These are phyloP conservation scores for Rhodotorula paludigena DNA, from an alignment of 768 basidiomycete species.

Conservation along the genomic window DNA sequence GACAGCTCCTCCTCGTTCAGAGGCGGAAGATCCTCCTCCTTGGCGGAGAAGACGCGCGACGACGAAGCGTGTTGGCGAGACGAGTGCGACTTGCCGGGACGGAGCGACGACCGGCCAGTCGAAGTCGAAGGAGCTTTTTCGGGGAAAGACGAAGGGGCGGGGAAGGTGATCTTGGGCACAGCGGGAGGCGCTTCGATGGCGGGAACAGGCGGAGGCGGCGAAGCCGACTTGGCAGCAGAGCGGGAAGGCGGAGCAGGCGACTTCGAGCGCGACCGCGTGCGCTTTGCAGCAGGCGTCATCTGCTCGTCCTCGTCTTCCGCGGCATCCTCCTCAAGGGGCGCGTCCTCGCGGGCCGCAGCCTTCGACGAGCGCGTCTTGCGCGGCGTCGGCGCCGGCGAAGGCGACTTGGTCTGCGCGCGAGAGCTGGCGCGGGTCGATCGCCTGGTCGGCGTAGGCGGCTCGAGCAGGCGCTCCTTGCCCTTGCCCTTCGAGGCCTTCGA, in stretches of 20 bases:
- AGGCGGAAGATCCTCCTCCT: slow-evolving; percentile 36
- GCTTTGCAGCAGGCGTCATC: background rate
- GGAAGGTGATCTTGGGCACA: slow-evolving; percentile 19
- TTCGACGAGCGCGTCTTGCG: slow-evolving; percentile 18
- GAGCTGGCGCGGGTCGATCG: slow-evolving; percentile 23
- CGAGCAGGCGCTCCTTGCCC: slow-evolving; percentile 16
- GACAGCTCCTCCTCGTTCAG: slow-evolving; percentile 26
- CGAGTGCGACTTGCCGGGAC: slow-evolving; percentile 33
- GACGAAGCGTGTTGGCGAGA: slow-evolving; percentile 20
- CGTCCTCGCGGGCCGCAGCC: background rate
- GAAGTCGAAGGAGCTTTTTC: background rate
- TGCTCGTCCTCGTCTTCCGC: background rate
- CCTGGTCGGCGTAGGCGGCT: slow-evolving; percentile 17
- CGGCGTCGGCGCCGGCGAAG: slow-evolving; percentile 15
- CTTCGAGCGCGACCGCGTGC: background rate
- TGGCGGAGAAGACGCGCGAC: slow-evolving; percentile 30
- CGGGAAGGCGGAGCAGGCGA: slow-evolving; percentile 5
- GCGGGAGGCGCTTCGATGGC: slow-evolving; percentile 1
- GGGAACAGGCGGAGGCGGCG: background rate
- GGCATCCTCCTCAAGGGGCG: background rate
- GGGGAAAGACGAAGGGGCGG: slow-evolving; percentile 14
- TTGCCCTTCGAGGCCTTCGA: slow-evolving; percentile 1
- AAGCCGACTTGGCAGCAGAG: background rate
- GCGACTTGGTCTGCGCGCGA: slow-evolving; percentile 16
- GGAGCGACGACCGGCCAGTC: slow-evolving; percentile 23